phyloP scores from a whole-genome alignment of 192 early-diverging fungal genomes.

The Backusella parvicylindrica region DNA sequence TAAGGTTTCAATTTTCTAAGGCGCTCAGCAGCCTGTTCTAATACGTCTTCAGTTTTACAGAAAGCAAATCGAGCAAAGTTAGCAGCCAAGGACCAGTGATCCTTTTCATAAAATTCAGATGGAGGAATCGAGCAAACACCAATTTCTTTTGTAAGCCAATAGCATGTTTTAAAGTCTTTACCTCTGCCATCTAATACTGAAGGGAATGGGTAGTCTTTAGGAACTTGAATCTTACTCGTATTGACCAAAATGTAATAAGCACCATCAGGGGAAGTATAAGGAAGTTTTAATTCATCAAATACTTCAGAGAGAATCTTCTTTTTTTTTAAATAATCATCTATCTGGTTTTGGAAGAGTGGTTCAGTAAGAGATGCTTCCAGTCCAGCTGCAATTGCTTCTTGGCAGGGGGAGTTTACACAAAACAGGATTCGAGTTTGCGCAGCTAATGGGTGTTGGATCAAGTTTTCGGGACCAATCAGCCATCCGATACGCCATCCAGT shows the following conservation, averaged over 20 bases:
- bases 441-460: slow-evolving; percentile 72
- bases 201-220: slow-evolving; percentile 58
- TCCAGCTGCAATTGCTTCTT: slow-evolving; percentile 77
- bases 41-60: slow-evolving; percentile 84
- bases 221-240: slow-evolving; percentile 62
- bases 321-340: slow-evolving; percentile 59
- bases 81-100: slow-evolving; percentile 61
- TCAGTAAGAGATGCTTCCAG: slow-evolving; percentile 60
- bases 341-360: slow-evolving; percentile 69
- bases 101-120: slow-evolving; percentile 80
- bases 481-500: slow-evolving; percentile 98
- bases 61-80: slow-evolving; percentile 87
- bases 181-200: slow-evolving; percentile 55
- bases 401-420: slow-evolving; percentile 84
- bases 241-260: slow-evolving; percentile 93
- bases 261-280: slow-evolving; percentile 84
- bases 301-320: slow-evolving; percentile 69
- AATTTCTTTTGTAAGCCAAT: slow-evolving; percentile 83
- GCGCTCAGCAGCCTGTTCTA: slow-evolving; percentile 69
- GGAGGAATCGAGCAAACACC: slow-evolving; percentile 93
- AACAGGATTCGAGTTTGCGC: slow-evolving; percentile 92
- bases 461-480: slow-evolving; percentile 73
- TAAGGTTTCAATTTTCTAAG: slow-evolving; percentile 59
- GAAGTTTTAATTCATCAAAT: slow-evolving; percentile 66
- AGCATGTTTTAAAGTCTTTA: slow-evolving; percentile 72